Evolutionary conservation across 139 green algal species (phyloP).

Genomic region (Tetraselmis chui): DNA sequence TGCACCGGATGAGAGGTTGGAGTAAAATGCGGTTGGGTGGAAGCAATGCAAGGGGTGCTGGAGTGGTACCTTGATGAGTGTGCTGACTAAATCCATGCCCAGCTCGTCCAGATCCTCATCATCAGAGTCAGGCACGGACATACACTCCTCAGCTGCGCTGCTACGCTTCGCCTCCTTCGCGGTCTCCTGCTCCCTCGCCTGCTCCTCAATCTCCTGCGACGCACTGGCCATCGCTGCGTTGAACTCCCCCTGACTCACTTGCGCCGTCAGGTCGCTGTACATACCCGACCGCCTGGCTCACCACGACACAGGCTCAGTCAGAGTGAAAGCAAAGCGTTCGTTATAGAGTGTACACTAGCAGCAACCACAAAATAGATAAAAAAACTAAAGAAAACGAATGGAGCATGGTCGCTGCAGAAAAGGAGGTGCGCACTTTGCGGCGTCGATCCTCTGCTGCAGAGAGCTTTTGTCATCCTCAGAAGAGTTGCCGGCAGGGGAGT

Average conservation of each 20-base stretch:
- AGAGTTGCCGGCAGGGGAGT: no score
- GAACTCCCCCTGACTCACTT: neutral
- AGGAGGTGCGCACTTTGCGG: no score
- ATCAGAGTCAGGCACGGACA: neutral
- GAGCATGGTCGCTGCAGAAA: no score
- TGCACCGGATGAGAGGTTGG: no score
- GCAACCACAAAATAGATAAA: no score
- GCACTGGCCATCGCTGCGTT: neutral
- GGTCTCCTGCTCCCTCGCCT: neutral
- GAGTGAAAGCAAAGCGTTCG: no score
- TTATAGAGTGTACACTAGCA: no score
- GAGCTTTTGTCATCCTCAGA: no score
- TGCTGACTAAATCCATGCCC: neutral
- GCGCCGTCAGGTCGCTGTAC: slow-evolving; percentile 13
- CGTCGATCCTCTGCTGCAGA: no score
- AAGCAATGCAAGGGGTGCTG: neutral
- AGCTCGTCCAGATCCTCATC: neutral
- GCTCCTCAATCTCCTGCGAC: neutral
- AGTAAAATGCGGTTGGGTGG: no score
- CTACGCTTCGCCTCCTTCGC: neutral
- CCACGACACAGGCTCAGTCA: no score
- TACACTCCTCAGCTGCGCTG: neutral
- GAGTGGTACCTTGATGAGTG: neutral
- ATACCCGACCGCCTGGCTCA: slow-evolving; percentile 1
- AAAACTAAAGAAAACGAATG: no score